Conservation (phyloP, 345 rosid species). For the Eucalyptus erythrocorys region DNA sequence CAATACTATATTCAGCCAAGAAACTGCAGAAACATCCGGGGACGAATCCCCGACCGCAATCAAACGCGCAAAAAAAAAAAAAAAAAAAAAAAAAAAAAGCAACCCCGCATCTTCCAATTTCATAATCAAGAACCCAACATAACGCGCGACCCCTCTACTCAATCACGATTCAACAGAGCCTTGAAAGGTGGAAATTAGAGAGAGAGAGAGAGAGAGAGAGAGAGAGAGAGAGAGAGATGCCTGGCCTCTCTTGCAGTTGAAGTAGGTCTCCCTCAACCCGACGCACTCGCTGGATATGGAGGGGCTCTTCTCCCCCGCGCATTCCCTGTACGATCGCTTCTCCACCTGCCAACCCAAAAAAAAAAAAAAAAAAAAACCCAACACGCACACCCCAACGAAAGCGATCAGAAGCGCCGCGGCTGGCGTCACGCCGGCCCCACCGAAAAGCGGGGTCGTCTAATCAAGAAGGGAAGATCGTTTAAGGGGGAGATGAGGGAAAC, state of each 20-base stretch:
- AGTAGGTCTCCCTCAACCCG: slow-evolving; percentile 90
- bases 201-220: background rate
- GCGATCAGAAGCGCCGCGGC: background rate
- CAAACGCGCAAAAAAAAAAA: background rate
- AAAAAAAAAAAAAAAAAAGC: background rate
- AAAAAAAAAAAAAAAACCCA: background rate
- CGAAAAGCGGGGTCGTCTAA: background rate
- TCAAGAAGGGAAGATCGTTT: background rate
- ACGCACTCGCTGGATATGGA: slow-evolving; percentile 80
- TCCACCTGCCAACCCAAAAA: slow-evolving; percentile 24
- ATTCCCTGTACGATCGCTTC: slow-evolving; percentile 71
- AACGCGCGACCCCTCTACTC: background rate
- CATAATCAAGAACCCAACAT: background rate
- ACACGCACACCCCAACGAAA: background rate
- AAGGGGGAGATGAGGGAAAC: background rate
- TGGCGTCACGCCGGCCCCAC: background rate
- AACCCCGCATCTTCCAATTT: background rate
- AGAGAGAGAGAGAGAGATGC: slow-evolving; percentile 17
- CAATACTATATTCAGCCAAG: background rate
- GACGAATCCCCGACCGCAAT: background rate
- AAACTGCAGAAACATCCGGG: background rate
- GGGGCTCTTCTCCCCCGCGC: slow-evolving; percentile 83
- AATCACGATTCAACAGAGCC: background rate
- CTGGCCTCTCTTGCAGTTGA: slow-evolving; percentile 99
- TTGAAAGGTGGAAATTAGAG: background rate